Evolutionary conservation across 345 rosid species (phyloP).

Genomic region (Gossypioides kirkii): DNA sequence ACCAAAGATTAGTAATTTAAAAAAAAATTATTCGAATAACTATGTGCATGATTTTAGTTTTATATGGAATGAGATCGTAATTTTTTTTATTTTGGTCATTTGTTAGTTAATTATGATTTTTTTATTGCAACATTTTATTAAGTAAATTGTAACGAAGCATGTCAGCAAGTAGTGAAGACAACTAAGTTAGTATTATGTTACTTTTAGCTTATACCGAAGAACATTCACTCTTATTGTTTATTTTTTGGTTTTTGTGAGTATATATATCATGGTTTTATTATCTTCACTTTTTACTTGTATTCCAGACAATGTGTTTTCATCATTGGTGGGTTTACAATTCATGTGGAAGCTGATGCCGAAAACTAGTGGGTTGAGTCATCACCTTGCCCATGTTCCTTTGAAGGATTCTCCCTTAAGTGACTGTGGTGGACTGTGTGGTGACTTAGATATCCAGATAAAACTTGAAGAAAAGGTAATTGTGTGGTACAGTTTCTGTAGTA

Average conservation of each 20-base stretch:
- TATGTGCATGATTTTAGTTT: neutral
- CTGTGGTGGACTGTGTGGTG: slow-evolving; percentile 86
- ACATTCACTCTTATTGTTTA: neutral
- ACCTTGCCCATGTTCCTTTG: slow-evolving; percentile 85
- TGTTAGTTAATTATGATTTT: neutral
- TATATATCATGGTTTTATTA: neutral
- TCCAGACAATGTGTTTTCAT: slow-evolving; percentile 87
- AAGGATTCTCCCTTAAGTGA: slow-evolving; percentile 93
- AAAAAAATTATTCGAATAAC: neutral
- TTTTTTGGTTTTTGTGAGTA: neutral
- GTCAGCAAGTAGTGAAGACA: neutral
- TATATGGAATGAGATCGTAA: neutral
- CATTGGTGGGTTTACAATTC: slow-evolving; percentile 88
- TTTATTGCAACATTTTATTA: neutral
- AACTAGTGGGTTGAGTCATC: slow-evolving; percentile 51
- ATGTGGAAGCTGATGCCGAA: slow-evolving; percentile 76
- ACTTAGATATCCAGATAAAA: slow-evolving; percentile 68
- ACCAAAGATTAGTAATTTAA: neutral
- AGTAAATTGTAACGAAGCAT: neutral
- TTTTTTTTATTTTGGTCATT: neutral
- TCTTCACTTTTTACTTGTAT: slow-evolving; percentile 15
- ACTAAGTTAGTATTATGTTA: neutral
- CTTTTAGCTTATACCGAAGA: neutral
- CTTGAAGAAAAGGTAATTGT: slow-evolving; percentile 57
- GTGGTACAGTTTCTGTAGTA: slow-evolving; percentile 1